Evolutionary conservation across 768 basidiomycete genomes (phyloP).

Genomic region (Lactifluus piperatus): DNA sequence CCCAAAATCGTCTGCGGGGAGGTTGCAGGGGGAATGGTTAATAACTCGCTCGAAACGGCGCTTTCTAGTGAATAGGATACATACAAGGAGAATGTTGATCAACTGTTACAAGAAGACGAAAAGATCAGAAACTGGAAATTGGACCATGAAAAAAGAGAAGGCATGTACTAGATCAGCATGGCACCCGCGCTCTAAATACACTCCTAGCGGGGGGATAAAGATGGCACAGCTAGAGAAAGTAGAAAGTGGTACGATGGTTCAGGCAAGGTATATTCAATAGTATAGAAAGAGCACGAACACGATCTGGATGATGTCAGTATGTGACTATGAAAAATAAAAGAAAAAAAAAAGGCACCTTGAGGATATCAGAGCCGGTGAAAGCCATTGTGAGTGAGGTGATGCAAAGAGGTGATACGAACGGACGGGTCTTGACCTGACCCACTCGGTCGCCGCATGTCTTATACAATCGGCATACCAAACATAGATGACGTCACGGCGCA

Average conservation of each 20-base stretch:
- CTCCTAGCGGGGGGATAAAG: slow-evolving; percentile 74
- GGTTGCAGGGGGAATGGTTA: background rate
- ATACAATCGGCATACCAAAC: background rate
- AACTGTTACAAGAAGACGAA: slow-evolving; percentile 20
- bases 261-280: background rate
- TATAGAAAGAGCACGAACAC: slow-evolving; percentile 27
- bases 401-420: background rate
- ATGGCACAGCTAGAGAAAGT: slow-evolving; percentile 46
- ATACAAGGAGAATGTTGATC: slow-evolving; percentile 67
- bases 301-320: slow-evolving; percentile 29
- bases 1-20: slow-evolving; percentile 53
- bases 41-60: background rate
- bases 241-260: background rate
- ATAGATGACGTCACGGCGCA: slow-evolving; percentile 5
- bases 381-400: slow-evolving; percentile 37
- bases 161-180: slow-evolving; percentile 58
- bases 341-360: slow-evolving; percentile 46
- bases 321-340: background rate
- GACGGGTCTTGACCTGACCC: background rate
- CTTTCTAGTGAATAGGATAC: slow-evolving; percentile 14
- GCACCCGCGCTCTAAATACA: slow-evolving; percentile 85
- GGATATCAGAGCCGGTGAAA: slow-evolving; percentile 65
- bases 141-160: background rate
- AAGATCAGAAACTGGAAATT: background rate
- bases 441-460: background rate